Evolutionary conservation across 139 green algal genomes (phyloP).

Genomic region (Ettlia oleoabundans): DNA sequence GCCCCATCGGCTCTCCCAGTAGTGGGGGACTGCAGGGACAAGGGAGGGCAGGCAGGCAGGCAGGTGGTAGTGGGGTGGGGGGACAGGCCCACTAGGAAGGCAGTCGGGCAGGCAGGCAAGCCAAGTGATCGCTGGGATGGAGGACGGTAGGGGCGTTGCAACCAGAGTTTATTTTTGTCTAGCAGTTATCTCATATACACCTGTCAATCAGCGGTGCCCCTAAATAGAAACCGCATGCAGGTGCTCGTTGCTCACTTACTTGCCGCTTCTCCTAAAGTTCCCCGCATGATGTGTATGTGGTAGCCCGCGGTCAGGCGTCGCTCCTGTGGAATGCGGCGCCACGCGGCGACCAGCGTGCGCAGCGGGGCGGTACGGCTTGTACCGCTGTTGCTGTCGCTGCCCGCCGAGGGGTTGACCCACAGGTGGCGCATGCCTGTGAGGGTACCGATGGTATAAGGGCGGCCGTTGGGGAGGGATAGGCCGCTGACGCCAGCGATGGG

Average conservation of each 20-base stretch:
- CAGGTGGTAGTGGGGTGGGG: not conserved
- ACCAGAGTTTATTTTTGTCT: too few species aligned
- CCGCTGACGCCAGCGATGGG: not conserved
- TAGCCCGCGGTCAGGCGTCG: not conserved
- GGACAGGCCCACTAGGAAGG: too few species aligned
- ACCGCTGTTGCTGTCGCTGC: not conserved
- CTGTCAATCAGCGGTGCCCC: not conserved
- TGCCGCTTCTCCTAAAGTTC: not conserved
- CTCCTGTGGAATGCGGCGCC: not conserved
- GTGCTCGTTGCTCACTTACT: not conserved
- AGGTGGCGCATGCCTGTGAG: not conserved
- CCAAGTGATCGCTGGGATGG: not conserved
- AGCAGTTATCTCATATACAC: too few species aligned
- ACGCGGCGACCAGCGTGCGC: constrained; percentile 12
- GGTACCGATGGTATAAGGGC: not conserved
- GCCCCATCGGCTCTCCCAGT: constrained; percentile 27
- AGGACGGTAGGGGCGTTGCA: too few species aligned
- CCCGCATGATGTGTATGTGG: constrained; percentile 17
- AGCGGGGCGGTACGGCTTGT: not conserved
- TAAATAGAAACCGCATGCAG: not conserved
- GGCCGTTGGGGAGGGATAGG: not conserved
- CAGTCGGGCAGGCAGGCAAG: too few species aligned
- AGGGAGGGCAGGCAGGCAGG: not conserved
- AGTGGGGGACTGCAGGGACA: constrained; percentile 14
- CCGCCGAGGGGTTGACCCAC: constrained; percentile 7